These are phyloP conservation scores for Beauveria medogensis DNA, from an alignment of 2,329 filamentous ascomycete genomes.

Conservation along the genomic window DNA sequence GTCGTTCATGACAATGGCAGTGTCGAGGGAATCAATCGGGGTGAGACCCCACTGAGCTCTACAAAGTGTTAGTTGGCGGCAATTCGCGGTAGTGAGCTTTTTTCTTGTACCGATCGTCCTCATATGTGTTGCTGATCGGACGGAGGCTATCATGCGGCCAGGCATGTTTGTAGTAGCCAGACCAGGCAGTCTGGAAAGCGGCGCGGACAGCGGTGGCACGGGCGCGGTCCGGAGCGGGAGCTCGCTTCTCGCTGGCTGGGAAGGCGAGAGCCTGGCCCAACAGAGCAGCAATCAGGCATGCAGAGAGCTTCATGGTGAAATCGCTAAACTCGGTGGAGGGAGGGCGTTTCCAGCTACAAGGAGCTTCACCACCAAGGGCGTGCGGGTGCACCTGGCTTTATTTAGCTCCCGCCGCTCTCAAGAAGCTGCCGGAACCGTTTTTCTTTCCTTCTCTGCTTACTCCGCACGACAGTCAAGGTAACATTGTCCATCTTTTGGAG, in stretches of 20 bases:
- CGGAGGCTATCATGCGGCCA: conserved; percentile 70
- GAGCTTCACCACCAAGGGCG: background rate
- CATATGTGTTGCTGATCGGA: conserved; percentile 56
- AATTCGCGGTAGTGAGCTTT: background rate
- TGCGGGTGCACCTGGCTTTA: background rate
- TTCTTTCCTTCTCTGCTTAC: background rate
- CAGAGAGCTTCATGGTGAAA: background rate
- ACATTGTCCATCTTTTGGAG: background rate
- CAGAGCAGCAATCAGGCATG: background rate
- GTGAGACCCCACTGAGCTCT: conserved; percentile 83
- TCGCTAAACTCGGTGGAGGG: background rate
- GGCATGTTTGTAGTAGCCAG: conserved; percentile 65
- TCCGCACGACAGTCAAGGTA: background rate
- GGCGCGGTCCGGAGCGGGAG: conserved; percentile 6
- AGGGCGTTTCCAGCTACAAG: background rate
- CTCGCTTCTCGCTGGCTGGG: background rate
- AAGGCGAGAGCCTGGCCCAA: conserved; percentile 1
- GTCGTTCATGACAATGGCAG: conserved; percentile 69
- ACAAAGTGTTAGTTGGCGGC: background rate
- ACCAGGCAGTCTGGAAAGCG: conserved; percentile 63
- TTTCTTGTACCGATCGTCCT: conserved; percentile 57
- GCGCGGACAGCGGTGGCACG: conserved; percentile 19
- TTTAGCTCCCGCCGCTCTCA: background rate
- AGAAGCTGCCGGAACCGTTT: background rate
- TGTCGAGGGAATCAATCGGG: conserved; percentile 72